These are phyloP conservation scores for Cicer chorassanicum DNA, from an alignment of 306 rosid species.

Conservation along the genomic window DNA sequence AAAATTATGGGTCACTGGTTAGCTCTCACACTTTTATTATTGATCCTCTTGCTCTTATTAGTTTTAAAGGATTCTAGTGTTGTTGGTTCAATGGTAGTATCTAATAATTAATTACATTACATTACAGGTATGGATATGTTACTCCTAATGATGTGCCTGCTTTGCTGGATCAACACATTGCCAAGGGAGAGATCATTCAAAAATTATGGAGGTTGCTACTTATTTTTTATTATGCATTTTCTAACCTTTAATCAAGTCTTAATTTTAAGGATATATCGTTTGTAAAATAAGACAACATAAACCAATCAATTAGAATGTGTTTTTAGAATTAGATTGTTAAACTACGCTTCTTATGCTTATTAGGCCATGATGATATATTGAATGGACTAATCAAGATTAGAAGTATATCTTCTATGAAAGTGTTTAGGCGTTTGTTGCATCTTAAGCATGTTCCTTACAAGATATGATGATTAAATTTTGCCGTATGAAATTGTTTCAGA, in stretches of 20 bases:
- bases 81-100: slow-evolving; percentile 9
- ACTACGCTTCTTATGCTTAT: neutral
- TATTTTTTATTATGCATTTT: slow-evolving; percentile 27
- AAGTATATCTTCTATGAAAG: too few relatives aligned
- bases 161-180: slow-evolving; percentile 84
- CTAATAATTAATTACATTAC: slow-evolving; percentile 19
- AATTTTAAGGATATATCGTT: slow-evolving; percentile 17
- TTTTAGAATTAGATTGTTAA: neutral
- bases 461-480: slow-evolving; percentile 16
- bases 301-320: neutral
- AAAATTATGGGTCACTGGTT: slow-evolving; percentile 85
- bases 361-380: neutral
- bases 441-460: neutral
- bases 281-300: neutral
- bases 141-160: slow-evolving; percentile 85
- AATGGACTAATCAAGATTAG: neutral
- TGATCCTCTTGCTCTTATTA: neutral
- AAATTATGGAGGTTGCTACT: slow-evolving; percentile 82
- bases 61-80: slow-evolving; percentile 3
- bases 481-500: slow-evolving; percentile 45
- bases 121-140: slow-evolving; percentile 86
- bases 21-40: slow-evolving; percentile 33
- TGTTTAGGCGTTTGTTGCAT: too few relatives aligned
- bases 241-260: slow-evolving; percentile 8
- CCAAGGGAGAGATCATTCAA: slow-evolving; percentile 76